Evolutionary conservation across 495 filamentous ascomycete species (phyloP), one percentile per base, ranked within the genome.

Genomic region (Hypomontagnella submonticulosa): DNA sequence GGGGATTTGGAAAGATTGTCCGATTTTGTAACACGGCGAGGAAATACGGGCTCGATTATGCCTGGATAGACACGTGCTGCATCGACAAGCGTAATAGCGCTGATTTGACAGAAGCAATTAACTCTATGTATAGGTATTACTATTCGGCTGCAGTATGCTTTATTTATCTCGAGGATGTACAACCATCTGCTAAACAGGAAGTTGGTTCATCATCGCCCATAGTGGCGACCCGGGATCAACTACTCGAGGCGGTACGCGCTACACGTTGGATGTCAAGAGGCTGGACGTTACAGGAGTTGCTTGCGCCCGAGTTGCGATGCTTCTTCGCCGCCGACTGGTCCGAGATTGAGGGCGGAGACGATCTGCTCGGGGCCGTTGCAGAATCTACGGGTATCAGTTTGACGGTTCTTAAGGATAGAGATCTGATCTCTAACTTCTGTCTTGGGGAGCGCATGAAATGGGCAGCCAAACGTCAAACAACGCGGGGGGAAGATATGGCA

Each of bases 21-120:
- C 20, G 18, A 1, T 55, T 53, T 19, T 56, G 57, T 15, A 11
- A 41, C 4, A 44, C 6, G n/a, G 63, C 57, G 12, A 10, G 1
- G 1, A 8, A 27, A 9, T 3, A 59, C 19, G 70, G 67, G 0
- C 59, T 47, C 27, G 33, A 10, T 1, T 71, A 68, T 20, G 70
- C 51, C 16, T 72, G 69, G 69, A 62, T 72, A 4, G 69, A 72
- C 9, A 72, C 69, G 15, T 72, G 69, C 51, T 72, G 69, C 20
- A 72, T 72, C n/a, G 66, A 72, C 40, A 72, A 67, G 12, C 56
- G 54, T 4, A 54, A 46, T 41, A 65, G 54, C 34, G 57, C 66
- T n/a, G 69, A 71, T 0, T 19, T 66, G 18, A 23, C 55, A 12
- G 62, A 66, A 42, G 62, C 55, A 0, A 54, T 66, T 16, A 57